A percentile compares a stretch with the other conserved stretches of the same genome.
Conservation (phyloP, 139 green algal genomes). For the Picochlorum sp. region DNA sequence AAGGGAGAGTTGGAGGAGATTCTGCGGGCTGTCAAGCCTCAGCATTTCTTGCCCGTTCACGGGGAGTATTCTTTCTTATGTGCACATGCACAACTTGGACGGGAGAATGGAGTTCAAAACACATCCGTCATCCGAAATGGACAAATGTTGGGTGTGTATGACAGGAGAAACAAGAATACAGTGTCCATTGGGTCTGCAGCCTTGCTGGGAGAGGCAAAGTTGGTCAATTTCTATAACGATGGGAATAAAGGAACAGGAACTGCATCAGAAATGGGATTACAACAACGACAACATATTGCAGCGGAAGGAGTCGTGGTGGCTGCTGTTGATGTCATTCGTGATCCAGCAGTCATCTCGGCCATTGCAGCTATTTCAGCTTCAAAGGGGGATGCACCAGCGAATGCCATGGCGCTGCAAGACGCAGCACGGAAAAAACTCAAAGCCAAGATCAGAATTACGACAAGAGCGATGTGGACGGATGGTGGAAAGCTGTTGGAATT, state of each 20-base stretch:
- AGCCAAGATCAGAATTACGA: constrained; percentile 65
- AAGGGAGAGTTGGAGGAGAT: constrained; percentile 83
- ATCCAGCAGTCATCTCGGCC: constrained; percentile 7
- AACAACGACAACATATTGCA: constrained; percentile 72
- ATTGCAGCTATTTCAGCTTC: constrained; percentile 4
- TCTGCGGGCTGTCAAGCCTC: constrained; percentile 78
- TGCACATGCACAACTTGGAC: constrained; percentile 65
- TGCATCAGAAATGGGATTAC: constrained; percentile 75
- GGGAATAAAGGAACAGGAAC: constrained; percentile 77
- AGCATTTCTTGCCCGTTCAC: constrained; percentile 98
- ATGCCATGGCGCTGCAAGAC: not conserved
- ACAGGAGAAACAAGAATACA: constrained; percentile 57
- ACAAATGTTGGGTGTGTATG: constrained; percentile 85
- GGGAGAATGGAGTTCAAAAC: constrained; percentile 40
- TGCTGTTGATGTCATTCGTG: constrained; percentile 62
- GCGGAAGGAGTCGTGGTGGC: constrained; percentile 85
- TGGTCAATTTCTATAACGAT: constrained; percentile 90
- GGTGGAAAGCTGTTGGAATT: constrained; percentile 58
- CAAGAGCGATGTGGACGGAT: constrained; percentile 85
- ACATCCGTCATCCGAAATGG: constrained; percentile 93
- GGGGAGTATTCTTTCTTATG: constrained; percentile 94
- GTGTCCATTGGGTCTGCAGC: constrained; percentile 52
- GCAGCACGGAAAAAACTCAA: constrained; percentile 16
- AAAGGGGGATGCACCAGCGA: constrained; percentile 2
- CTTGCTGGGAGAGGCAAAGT: constrained; percentile 55